Base-by-base conservation (phyloP, 805 yeast genomes). In the Saccharomyces kudriavzevii region DNA sequence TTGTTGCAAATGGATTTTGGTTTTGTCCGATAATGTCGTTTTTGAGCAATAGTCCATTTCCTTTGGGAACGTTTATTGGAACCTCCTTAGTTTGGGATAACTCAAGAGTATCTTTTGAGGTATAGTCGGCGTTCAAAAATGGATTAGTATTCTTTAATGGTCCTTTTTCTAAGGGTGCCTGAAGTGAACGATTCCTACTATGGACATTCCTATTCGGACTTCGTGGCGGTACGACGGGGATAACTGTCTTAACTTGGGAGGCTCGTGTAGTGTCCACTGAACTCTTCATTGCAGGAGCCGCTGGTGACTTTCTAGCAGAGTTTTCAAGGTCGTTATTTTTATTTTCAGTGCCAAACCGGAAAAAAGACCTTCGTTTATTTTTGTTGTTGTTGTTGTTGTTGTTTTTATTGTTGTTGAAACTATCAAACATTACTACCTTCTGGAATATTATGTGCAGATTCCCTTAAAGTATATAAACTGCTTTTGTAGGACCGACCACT, bases 361-460 rank as follows among this genome's bases (percentile, higher is more conserved):
- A 63, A 47, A 60, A 60, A 2, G 67, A 61, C 43, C 49, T 56
- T 28, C 60, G 52, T 53, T 60, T 60, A 25, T 46, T 45, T 48
- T 55, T 60, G 52, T 47, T 52, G 48, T 48, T 55, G 35, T 13
- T 55, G 25, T 55, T 48, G 6, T 60, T 60, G 22, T 46, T 45
- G 47, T 55, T 60, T 51, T 47, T 52, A 47, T 48, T 55, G 35
- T 13, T 55, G 25, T 55, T 48, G 6, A 50, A 52, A 40, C 48
- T 49, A 24, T 61, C 58, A 52, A 57, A 60, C 65, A 63, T 63
- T 4, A n/a, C 31, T 40, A 20, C 9, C 4, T 47, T 47, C 2
- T 28, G 6, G 5, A 3, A 17, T 27, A 4, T 11, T 29, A 17
- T 5, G 24, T 26, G n/a, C 8, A 20, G 28, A 2, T 3, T 30